Percentiles rank a stretch among this genome's conserved stretches.
Conservation (phyloP, 73 alveolate genomes). For the Tetrahymena malaccensis region DNA sequence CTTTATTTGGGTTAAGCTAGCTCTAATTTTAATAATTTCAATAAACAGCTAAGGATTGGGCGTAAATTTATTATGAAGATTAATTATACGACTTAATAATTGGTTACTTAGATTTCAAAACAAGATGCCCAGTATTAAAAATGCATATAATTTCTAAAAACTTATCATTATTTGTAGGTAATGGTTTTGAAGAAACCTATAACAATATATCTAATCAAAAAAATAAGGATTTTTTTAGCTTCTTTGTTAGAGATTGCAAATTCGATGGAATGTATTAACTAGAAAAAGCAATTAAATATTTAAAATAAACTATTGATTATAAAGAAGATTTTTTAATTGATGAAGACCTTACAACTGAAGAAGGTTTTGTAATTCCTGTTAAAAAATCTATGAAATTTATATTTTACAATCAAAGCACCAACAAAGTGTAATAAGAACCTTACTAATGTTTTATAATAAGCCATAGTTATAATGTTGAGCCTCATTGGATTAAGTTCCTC, state of each 20-base stretch:
- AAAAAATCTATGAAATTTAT: neutral
- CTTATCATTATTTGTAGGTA: neutral
- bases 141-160: neutral
- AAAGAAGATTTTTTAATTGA: neutral
- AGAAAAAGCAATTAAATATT: neutral
- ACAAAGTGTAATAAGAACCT: neutral
- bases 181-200: neutral
- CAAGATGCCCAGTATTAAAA: neutral
- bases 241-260: neutral
- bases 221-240: neutral
- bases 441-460: neutral
- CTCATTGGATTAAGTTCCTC: neutral
- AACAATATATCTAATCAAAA: neutral
- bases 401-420: neutral
- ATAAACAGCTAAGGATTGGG: neutral
- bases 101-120: neutral
- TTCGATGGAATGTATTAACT: neutral
- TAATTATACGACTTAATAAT: neutral
- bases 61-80: neutral
- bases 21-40: neutral
- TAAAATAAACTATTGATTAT: neutral
- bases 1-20: neutral
- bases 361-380: neutral
- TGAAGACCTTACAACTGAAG: neutral
- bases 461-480: neutral